Evolutionary conservation across 768 basidiomycete genomes (phyloP).

Genomic region (Crucibulum laeve): DNA sequence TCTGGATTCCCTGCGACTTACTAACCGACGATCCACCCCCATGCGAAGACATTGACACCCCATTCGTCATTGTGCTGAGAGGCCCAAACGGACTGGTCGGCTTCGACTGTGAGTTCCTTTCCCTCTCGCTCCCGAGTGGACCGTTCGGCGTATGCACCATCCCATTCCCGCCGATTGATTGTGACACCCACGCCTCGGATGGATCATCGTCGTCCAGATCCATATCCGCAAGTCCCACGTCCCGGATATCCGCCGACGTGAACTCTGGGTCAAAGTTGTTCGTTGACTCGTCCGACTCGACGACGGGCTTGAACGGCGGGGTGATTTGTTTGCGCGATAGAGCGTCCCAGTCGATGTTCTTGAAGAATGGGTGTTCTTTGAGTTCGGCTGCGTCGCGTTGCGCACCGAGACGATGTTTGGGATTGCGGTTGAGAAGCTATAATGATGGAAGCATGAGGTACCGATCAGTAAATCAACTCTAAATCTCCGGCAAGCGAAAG

Average conservation of each 20-base stretch:
- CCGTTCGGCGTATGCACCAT: conserved; percentile 67
- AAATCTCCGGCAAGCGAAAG: not conserved
- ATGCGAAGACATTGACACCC: conserved; percentile 7
- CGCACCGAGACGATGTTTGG: conserved; percentile 94
- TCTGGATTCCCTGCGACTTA: conserved; percentile 43
- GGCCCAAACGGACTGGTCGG: conserved; percentile 12
- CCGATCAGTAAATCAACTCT: conserved; percentile 8
- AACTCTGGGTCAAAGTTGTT: conserved; percentile 98
- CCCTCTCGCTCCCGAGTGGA: conserved; percentile 62
- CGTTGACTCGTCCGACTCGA: conserved; percentile 98
- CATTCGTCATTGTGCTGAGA: conserved; percentile 15
- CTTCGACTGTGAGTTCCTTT: conserved; percentile 14
- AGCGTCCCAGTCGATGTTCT: conserved; percentile 85
- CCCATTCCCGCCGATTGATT: conserved; percentile 33
- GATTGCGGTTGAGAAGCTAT: conserved; percentile 96
- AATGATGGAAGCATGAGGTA: conserved; percentile 9
- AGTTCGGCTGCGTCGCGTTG: conserved; percentile 88
- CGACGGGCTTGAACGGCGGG: conserved; percentile 96
- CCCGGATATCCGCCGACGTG: conserved; percentile 84
- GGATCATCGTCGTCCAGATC: conserved; percentile 61
- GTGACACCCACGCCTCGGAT: conserved; percentile 63
- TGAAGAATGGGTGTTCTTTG: conserved; percentile 95
- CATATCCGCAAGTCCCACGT: conserved; percentile 56
- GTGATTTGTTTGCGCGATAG: conserved; percentile 85
- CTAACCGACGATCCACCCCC: not conserved